Percentiles rank a stretch among this genome's conserved stretches.
Conservation (phyloP, 2,329 filamentous ascomycete genomes). For the Penicillium sp. region DNA sequence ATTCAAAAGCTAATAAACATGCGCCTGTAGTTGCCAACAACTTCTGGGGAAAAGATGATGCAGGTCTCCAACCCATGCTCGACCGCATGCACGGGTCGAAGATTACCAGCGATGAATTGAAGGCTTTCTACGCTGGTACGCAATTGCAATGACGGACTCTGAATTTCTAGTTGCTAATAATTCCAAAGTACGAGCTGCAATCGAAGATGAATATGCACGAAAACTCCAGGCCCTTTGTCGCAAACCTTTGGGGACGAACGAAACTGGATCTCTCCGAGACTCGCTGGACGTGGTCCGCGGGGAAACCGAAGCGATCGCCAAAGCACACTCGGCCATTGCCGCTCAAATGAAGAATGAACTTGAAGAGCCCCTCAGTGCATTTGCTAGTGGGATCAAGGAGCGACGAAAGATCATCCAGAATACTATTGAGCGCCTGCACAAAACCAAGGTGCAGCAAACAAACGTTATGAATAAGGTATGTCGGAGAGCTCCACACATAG, state of each 20-base stretch:
- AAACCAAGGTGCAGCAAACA: constrained; percentile 89
- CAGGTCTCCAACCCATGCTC: constrained; percentile 82
- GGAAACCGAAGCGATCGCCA: constrained; percentile 89
- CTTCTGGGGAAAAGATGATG: constrained; percentile 99
- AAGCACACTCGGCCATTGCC: constrained; percentile 85
- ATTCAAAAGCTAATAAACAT: constrained; percentile 3
- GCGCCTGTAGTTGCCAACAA: constrained; percentile 75
- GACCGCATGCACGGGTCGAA: constrained; percentile 95
- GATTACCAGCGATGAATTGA: constrained; percentile 88
- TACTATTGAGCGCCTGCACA: constrained; percentile 89
- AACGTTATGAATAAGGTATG: constrained; percentile 81
- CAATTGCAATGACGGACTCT: constrained; percentile 1
- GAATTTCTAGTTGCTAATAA: neutral
- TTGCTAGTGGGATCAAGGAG: constrained; percentile 93
- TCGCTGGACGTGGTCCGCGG: constrained; percentile 83
- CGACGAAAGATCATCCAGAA: constrained; percentile 91
- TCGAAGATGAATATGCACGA: constrained; percentile 93
- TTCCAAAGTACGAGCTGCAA: constrained; percentile 68
- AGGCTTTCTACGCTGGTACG: constrained; percentile 78
- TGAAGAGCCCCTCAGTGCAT: constrained; percentile 87
- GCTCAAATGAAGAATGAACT: constrained; percentile 93
- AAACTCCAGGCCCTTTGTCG: constrained; percentile 81
- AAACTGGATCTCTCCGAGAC: constrained; percentile 73
- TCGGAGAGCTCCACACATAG: neutral
- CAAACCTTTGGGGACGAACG: constrained; percentile 83